These are phyloP conservation scores for Nepenthes gracilis DNA, from an alignment of 148 eudicot species.

Conservation along the genomic window DNA sequence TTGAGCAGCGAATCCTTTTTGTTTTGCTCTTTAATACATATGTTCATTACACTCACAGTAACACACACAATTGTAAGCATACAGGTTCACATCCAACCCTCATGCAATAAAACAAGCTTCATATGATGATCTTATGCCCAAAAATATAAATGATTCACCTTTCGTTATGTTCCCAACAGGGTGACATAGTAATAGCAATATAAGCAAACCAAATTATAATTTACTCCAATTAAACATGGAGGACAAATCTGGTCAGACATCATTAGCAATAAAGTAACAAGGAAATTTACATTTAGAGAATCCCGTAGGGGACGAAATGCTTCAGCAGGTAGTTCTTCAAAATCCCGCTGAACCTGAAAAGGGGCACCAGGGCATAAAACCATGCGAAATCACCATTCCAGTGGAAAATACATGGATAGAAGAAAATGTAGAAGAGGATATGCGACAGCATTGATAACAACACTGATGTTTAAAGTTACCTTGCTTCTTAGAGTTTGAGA, in stretches of 20 bases:
- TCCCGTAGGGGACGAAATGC: constrained; percentile 77
- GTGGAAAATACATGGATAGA: constrained; percentile 5
- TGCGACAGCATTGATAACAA: neutral
- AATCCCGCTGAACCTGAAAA: constrained; percentile 79
- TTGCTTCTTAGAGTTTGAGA: constrained; percentile 98
- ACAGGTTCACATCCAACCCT: no score
- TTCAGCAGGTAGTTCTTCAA: constrained; percentile 93
- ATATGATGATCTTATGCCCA: no score
- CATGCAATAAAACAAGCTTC: no score
- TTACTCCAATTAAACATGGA: neutral
- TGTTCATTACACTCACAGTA: no score
- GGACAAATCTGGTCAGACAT: neutral
- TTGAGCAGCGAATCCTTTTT: no score
- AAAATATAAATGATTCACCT: no score
- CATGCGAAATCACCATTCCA: neutral
- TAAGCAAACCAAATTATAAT: no score
- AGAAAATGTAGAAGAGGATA: neutral
- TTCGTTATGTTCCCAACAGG: no score
- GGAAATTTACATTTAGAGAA: constrained; percentile 62
- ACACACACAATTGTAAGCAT: no score
- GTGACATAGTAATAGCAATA: no score
- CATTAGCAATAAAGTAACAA: neutral
- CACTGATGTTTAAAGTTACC: constrained; percentile 24
- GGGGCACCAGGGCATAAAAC: neutral
- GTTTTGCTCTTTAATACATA: no score